Conservation (phyloP, 1,139 yeast species). For the Yamadazyma buinensis region DNA sequence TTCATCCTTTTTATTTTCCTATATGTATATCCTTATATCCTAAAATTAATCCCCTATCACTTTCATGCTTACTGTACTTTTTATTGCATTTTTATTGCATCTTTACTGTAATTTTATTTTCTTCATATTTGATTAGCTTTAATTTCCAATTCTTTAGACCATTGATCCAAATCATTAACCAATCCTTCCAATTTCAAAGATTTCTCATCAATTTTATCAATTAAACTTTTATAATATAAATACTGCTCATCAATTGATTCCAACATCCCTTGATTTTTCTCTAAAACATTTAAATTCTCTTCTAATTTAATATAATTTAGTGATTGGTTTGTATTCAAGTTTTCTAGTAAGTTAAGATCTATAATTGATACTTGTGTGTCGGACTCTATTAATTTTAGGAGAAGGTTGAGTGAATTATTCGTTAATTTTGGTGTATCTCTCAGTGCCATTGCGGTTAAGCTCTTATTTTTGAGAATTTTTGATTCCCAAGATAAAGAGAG, state of each 20-base stretch:
- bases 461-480: no score
- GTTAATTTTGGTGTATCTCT: constrained; percentile 30
- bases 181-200: constrained; percentile 44
- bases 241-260: constrained; percentile 29
- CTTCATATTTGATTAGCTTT: no score
- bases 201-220: constrained; percentile 43
- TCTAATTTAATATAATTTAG: constrained; percentile 55
- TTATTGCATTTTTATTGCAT: not conserved
- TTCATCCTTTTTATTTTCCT: no score
- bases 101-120: not conserved
- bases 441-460: no score
- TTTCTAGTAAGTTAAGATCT: constrained; percentile 51
- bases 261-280: constrained; percentile 28
- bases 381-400: constrained; percentile 38
- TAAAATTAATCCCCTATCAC: not conserved
- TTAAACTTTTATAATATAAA: constrained; percentile 20
- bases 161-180: constrained; percentile 48
- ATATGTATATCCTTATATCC: no score
- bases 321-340: constrained; percentile 56
- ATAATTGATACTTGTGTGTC: constrained; percentile 53
- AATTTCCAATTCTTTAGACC: constrained; percentile 5
- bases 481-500: no score
- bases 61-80: not conserved
- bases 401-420: constrained; percentile 27
- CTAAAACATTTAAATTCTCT: constrained; percentile 38